Evolutionary conservation across 2,329 filamentous ascomycete genomes (phyloP).

Genomic region (Microcyclospora pomicola): DNA sequence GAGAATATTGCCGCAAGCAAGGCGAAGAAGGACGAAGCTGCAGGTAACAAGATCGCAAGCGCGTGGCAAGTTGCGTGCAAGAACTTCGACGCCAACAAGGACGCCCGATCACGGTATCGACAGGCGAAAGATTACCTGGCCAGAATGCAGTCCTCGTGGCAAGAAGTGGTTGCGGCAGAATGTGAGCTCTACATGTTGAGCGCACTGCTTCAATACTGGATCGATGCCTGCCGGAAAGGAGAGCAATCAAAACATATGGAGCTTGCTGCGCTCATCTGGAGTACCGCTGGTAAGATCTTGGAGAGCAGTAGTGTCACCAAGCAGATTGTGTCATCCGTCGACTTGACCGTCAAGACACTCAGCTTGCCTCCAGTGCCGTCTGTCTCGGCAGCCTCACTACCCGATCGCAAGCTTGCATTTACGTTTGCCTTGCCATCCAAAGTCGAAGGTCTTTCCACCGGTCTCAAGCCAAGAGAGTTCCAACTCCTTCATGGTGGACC

Average conservation of each 20-base stretch:
- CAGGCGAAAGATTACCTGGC: conserved; percentile 37
- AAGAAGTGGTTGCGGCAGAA: conserved; percentile 30
- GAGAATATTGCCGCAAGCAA: conserved; percentile 29
- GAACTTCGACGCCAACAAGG: conserved; percentile 34
- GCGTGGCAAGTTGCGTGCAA: conserved; percentile 34
- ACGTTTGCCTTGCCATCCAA: conserved; percentile 24
- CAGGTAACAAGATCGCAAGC: conserved; percentile 26
- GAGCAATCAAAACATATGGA: conserved; percentile 24
- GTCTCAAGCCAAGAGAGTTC: conserved; percentile 41
- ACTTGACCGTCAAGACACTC: conserved; percentile 26
- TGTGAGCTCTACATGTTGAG: conserved; percentile 37
- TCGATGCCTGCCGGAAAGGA: conserved; percentile 24
- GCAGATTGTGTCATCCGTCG: conserved; percentile 24
- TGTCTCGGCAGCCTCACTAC: conserved; percentile 5
- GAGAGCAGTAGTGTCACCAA: conserved; percentile 27
- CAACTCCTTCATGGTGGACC: conserved; percentile 57
- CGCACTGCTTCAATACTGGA: conserved; percentile 37
- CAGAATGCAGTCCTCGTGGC: conserved; percentile 27
- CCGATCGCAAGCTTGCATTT: conserved; percentile 29
- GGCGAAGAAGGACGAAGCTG: conserved; percentile 28
- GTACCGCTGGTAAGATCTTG: conserved; percentile 26
- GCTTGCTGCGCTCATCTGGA: conserved; percentile 36
- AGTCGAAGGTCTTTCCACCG: conserved; percentile 16
- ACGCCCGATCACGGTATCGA: conserved; percentile 33
- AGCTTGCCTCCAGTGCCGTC: conserved; percentile 24